A percentile compares a stretch with the other conserved stretches of the same genome.
These are phyloP conservation scores for Hymenoscyphus infarciens DNA, from an alignment of 2,329 filamentous ascomycete genomes.

Conservation along the genomic window DNA sequence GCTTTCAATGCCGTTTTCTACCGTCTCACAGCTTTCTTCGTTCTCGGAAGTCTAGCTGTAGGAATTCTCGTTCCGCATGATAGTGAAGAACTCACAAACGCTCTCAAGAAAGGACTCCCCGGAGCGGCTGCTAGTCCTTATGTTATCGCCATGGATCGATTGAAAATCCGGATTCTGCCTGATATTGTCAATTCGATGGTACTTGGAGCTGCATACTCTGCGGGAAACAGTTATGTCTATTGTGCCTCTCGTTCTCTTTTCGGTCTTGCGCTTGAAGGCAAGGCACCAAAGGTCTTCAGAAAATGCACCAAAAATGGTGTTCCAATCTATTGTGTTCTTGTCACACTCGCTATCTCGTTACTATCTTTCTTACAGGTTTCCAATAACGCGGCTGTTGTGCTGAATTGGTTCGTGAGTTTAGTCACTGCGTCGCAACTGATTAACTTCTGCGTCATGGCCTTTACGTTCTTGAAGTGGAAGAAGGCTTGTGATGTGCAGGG, in stretches of 20 bases:
- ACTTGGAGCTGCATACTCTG: constrained; percentile 51
- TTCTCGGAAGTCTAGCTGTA: constrained; percentile 62
- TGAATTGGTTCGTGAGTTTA: constrained; percentile 60
- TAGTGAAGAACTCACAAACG: constrained; percentile 52
- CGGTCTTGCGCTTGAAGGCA: constrained; percentile 48
- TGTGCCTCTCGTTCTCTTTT: constrained; percentile 50
- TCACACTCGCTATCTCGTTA: constrained; percentile 55
- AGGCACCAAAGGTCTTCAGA: constrained; percentile 45
- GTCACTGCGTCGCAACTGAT: constrained; percentile 52
- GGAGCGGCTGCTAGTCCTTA: constrained; percentile 40
- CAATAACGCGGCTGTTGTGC: constrained; percentile 51
- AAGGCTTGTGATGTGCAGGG: constrained; percentile 46
- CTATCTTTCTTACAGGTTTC: constrained; percentile 60
- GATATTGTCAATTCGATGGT: constrained; percentile 59
- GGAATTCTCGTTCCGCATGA: constrained; percentile 64
- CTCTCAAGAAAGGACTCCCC: constrained; percentile 43
- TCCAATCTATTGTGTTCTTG: constrained; percentile 56
- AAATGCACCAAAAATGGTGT: constrained; percentile 51
- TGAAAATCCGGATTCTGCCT: constrained; percentile 51
- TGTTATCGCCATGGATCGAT: constrained; percentile 57
- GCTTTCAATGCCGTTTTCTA: constrained; percentile 73
- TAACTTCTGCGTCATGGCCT: constrained; percentile 50
- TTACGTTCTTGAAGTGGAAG: constrained; percentile 57
- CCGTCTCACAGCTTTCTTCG: constrained; percentile 67
- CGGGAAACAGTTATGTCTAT: constrained; percentile 51